Evolutionary conservation across 2,329 filamentous ascomycete genomes (phyloP).

Genomic region (Colletotrichum kahawae): DNA sequence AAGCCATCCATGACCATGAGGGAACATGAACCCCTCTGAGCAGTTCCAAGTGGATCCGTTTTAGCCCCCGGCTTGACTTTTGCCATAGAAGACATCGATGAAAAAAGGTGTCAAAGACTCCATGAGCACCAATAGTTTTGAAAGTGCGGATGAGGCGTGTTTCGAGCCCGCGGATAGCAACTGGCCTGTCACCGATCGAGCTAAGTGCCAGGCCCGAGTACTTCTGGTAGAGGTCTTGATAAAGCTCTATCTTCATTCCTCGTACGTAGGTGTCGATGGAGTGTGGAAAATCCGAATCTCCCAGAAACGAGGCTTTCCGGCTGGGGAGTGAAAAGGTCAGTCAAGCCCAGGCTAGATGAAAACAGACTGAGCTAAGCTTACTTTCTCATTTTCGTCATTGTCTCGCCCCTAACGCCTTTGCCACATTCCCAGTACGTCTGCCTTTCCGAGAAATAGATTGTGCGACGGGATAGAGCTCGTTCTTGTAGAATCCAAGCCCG

Average conservation of each 20-base stretch:
- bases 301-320: neutral
- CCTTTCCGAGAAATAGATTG: conserved; percentile 38
- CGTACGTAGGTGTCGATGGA: neutral
- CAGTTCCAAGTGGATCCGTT: neutral
- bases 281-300: neutral
- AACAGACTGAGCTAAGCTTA: too few species aligned
- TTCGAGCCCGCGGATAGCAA: neutral
- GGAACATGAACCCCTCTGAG: conserved; percentile 21
- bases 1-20: conserved; percentile 41
- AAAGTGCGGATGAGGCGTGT: neutral
- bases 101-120: neutral
- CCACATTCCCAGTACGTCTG: conserved; percentile 46
- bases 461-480: conserved; percentile 36
- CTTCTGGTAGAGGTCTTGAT: neutral
- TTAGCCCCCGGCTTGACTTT: neutral
- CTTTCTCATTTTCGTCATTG: conserved; percentile 36
- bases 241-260: neutral
- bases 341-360: too few species aligned
- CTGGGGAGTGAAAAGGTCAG: too few species aligned
- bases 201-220: neutral
- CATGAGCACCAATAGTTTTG: neutral
- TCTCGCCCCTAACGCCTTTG: conserved; percentile 37
- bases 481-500: conserved; percentile 47
- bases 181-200: neutral
- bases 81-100: neutral